Evolutionary conservation across 768 basidiomycete genomes (phyloP), one percentile per base, ranked within the genome.

Genomic region (Termitomyces sp.): DNA sequence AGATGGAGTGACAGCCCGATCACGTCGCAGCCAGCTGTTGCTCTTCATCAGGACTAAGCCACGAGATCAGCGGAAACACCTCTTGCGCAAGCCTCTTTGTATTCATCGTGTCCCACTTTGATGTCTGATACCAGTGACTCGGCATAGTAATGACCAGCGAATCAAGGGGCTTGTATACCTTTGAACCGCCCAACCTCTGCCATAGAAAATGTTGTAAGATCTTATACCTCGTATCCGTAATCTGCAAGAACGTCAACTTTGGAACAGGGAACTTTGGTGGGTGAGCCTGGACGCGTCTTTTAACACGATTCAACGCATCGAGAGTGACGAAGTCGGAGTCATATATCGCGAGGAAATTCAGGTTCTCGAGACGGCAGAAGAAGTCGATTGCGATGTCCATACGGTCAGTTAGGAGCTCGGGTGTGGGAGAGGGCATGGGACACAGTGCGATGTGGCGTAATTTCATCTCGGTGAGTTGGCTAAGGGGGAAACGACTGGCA

Each of bases 261-360:
- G 54, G 54, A 55, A 43, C 40, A 55, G 54, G 40, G 2, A n/a
- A 43, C 54, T 55, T 55, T 10, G 38, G 40, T n/a, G 17, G 29
- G 8, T n/a, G 53, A 31, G 8, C 14, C 14, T 42, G 15, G 15
- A 2, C 54, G 31, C 10, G 29, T 5, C 42, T 11, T 12, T 55
- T 40, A 8, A 55, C 29, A 10, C 40, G 38, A 32, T 55, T 55
- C 17, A 55, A 40, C 15, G 54, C 54, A 11, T 42, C 40, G 17
- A 61, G 40, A 20, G 63, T 61, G 53, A 46, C 60, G 6, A 25
- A 7, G 20, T 64, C 63, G 32, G 60, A 53, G n/a, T 29, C 40
- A 6, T 4, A 32, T 32, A 64, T 12, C 2, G 31, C n/a, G 34
- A 64, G 60, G 42, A 15, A 40, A 4, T 43, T 36, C 14, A 64